phyloP scores from a whole-genome alignment of 805 yeast genomes.

The Starmerella vaccinii region DNA sequence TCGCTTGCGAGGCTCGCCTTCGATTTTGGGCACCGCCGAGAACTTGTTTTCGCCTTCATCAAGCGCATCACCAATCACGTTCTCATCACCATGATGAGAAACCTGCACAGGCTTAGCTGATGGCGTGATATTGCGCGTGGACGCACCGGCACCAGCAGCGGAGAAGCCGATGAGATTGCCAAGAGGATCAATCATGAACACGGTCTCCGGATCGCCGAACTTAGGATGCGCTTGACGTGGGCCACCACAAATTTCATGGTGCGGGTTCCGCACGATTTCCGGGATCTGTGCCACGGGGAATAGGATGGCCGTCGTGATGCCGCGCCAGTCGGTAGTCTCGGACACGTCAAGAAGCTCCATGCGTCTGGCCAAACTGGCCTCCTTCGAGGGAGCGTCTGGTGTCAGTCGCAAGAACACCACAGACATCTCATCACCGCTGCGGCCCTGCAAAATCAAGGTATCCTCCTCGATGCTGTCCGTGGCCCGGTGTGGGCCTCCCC shows the following conservation, averaged over 20 bases:
- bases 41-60: slow-evolving; percentile 14
- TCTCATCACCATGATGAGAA: slow-evolving; percentile 1
- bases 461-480: slow-evolving; percentile 27
- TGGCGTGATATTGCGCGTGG: slow-evolving; percentile 14
- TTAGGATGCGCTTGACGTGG: slow-evolving; percentile 43
- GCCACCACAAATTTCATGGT: slow-evolving; percentile 27
- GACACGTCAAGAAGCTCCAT: slow-evolving; percentile 21
- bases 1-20: slow-evolving; percentile 33
- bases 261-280: slow-evolving; percentile 32
- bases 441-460: slow-evolving; percentile 27
- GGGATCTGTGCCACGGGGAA: slow-evolving; percentile 37
- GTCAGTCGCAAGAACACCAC: slow-evolving; percentile 28
- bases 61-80: slow-evolving; percentile 8
- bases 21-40: slow-evolving; percentile 17
- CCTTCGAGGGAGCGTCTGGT: slow-evolving; percentile 25
- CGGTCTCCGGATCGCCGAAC: slow-evolving; percentile 61
- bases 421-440: slow-evolving; percentile 22
- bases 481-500: slow-evolving; percentile 22
- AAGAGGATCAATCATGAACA: slow-evolving; percentile 71
- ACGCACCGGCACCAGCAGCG: slow-evolving; percentile 10
- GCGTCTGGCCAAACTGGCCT: slow-evolving; percentile 21
- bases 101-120: neutral
- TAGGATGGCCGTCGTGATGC: slow-evolving; percentile 37
- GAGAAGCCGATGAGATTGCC: slow-evolving; percentile 78
- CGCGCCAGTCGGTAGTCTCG: slow-evolving; percentile 41